Evolutionary conservation across 805 yeast species (phyloP).

Genomic region (Kazachstania kunashirensis): DNA sequence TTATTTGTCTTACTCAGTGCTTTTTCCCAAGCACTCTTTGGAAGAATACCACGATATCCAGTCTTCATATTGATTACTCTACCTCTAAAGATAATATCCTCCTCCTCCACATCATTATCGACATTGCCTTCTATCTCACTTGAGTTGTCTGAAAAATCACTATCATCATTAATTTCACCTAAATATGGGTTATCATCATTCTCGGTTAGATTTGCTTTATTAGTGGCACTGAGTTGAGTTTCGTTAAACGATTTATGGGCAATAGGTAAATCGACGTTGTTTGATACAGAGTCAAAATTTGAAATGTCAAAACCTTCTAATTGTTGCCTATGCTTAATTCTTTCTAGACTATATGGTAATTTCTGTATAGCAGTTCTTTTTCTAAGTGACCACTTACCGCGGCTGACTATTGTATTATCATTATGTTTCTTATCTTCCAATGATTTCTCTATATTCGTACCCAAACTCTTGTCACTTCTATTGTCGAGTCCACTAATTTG

Average conservation of each 20-base stretch:
- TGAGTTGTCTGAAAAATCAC: not conserved
- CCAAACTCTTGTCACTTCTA: too few species aligned
- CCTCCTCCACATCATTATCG: constrained; percentile 2
- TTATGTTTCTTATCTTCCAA: too few species aligned
- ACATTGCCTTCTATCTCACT: not conserved
- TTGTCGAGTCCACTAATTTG: too few species aligned
- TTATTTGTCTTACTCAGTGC: constrained; percentile 7
- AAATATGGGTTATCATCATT: not conserved
- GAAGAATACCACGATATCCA: constrained; percentile 28
- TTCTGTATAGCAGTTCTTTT: constrained; percentile 29
- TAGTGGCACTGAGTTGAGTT: too few species aligned
- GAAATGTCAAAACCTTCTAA: constrained; percentile 25
- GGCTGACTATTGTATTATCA: not conserved
- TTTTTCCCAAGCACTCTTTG: constrained; percentile 26
- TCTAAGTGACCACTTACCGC: constrained; percentile 16
- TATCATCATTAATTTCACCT: not conserved
- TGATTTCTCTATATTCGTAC: too few species aligned
- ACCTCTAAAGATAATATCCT: constrained; percentile 23
- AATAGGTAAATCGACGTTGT: constrained; percentile 13
- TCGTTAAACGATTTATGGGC: too few species aligned
- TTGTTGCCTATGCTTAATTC: constrained; percentile 24
- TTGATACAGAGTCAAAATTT: constrained; percentile 17
- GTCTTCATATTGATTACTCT: constrained; percentile 18
- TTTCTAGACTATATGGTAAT: constrained; percentile 29
- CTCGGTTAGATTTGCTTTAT: not conserved